Conservation (phyloP, 139 green algal genomes). For the Coccomyxa sp. region DNA sequence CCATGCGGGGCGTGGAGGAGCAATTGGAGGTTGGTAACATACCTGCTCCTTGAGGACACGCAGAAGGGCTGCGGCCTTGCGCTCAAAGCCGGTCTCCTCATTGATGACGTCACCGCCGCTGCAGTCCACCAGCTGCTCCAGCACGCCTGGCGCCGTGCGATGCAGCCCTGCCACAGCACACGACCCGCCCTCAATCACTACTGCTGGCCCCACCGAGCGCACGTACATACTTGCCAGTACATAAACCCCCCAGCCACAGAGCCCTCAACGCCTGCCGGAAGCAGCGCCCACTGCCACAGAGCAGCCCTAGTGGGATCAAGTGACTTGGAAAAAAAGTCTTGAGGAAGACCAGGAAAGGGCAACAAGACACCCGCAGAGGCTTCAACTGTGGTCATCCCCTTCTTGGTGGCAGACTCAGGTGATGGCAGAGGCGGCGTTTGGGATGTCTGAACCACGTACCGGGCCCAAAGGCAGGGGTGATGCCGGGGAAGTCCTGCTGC, state of each 20-base stretch:
- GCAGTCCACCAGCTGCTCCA: slow-evolving; percentile 93
- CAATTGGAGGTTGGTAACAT: no score
- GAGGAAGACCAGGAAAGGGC: no score
- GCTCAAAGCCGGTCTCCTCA: slow-evolving; percentile 63
- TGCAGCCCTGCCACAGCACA: slow-evolving; percentile 56
- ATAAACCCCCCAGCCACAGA: no score
- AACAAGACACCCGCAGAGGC: no score
- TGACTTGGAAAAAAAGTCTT: no score
- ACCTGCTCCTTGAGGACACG: slow-evolving; percentile 12
- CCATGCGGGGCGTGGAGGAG: no score
- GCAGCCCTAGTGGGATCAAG: no score
- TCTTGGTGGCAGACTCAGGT: no score
- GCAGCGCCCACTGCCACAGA: no score
- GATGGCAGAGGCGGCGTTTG: no score
- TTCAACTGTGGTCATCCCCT: no score
- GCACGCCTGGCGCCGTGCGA: slow-evolving; percentile 60
- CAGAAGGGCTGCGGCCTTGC: slow-evolving; percentile 76
- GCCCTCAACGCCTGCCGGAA: no score
- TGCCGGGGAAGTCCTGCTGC: slow-evolving; percentile 48
- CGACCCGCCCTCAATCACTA: background rate
- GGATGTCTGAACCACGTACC: background rate
- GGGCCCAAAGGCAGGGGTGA: slow-evolving; percentile 63
- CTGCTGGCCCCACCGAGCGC: background rate
- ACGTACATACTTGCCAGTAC: background rate
- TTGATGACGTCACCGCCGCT: slow-evolving; percentile 77